Evolutionary conservation across 2,329 filamentous ascomycete genomes (phyloP).

Genomic region (Exophiala dermatitidis): DNA sequence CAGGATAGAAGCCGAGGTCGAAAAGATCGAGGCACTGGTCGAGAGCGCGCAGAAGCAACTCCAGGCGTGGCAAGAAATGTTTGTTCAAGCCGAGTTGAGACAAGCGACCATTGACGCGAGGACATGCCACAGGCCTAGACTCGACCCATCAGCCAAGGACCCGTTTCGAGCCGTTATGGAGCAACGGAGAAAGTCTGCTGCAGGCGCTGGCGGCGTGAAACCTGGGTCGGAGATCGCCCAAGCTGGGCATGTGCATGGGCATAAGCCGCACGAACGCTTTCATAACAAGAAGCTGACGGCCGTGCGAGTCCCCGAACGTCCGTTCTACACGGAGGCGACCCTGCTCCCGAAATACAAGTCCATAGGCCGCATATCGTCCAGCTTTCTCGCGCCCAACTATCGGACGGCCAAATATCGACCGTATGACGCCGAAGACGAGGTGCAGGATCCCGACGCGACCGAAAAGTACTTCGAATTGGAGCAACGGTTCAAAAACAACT

Average conservation of each 20-base stretch:
- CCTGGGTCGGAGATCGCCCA: no score
- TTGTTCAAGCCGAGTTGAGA: slow-evolving; percentile 10
- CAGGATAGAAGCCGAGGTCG: slow-evolving; percentile 3
- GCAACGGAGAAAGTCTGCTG: neutral
- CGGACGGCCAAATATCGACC: slow-evolving; percentile 22
- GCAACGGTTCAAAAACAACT: slow-evolving; percentile 15
- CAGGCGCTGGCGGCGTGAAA: neutral
- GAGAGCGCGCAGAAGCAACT: slow-evolving; percentile 3
- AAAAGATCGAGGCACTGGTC: slow-evolving; percentile 6
- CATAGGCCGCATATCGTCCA: slow-evolving; percentile 21
- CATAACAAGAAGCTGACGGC: slow-evolving; percentile 6
- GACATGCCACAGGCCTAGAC: neutral
- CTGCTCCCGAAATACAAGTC: slow-evolving; percentile 23
- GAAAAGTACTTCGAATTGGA: slow-evolving; percentile 18
- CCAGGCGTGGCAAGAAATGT: slow-evolving; percentile 10
- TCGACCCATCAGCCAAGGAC: slow-evolving; percentile 5
- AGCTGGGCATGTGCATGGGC: neutral
- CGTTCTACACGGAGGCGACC: slow-evolving; percentile 1
- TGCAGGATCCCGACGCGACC: slow-evolving; percentile 13
- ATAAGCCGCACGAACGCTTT: neutral
- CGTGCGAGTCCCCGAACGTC: neutral
- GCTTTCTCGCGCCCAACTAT: slow-evolving; percentile 23
- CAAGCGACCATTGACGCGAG: slow-evolving; percentile 9
- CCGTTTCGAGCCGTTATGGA: slow-evolving; percentile 10
- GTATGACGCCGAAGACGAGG: slow-evolving; percentile 24